phyloP scores from a whole-genome alignment of 805 yeast genomes.

The Starmera pachycereana region DNA sequence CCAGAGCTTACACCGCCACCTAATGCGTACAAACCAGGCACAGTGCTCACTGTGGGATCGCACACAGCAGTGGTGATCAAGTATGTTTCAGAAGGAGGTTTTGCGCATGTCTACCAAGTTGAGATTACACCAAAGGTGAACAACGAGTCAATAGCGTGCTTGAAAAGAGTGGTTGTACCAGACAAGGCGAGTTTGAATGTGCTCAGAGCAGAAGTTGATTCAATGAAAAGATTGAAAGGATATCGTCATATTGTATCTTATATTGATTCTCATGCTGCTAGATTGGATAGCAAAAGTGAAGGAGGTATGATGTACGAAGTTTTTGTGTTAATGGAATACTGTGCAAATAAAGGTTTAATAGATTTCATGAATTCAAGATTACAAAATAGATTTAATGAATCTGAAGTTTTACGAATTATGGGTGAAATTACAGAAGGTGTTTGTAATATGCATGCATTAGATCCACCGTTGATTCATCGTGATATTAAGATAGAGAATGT shows the following conservation, averaged over 20 bases:
- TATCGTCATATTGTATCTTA: slow-evolving; percentile 76
- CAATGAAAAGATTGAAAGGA: slow-evolving; percentile 84
- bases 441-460: slow-evolving; percentile 64
- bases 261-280: slow-evolving; percentile 90
- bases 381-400: slow-evolving; percentile 54
- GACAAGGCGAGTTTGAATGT: slow-evolving; percentile 75
- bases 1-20: slow-evolving; percentile 36
- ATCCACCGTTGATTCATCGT: slow-evolving; percentile 65
- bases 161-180: slow-evolving; percentile 93
- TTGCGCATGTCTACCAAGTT: slow-evolving; percentile 89
- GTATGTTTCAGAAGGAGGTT: slow-evolving; percentile 86
- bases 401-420: slow-evolving; percentile 59
- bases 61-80: slow-evolving; percentile 60
- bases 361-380: slow-evolving; percentile 73
- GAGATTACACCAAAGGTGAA: slow-evolving; percentile 50
- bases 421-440: slow-evolving; percentile 63
- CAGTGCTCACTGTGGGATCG: slow-evolving; percentile 72
- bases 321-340: slow-evolving; percentile 69
- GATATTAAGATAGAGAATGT: slow-evolving; percentile 82
- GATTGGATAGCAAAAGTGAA: slow-evolving; percentile 27
- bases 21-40: slow-evolving; percentile 64
- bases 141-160: slow-evolving; percentile 55
- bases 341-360: slow-evolving; percentile 64
- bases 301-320: slow-evolving; percentile 59
- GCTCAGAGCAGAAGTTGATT: slow-evolving; percentile 91